Evolutionary conservation across 1,284 basidiomycete species (phyloP).

Genomic region (Puccinia brachypodii): DNA sequence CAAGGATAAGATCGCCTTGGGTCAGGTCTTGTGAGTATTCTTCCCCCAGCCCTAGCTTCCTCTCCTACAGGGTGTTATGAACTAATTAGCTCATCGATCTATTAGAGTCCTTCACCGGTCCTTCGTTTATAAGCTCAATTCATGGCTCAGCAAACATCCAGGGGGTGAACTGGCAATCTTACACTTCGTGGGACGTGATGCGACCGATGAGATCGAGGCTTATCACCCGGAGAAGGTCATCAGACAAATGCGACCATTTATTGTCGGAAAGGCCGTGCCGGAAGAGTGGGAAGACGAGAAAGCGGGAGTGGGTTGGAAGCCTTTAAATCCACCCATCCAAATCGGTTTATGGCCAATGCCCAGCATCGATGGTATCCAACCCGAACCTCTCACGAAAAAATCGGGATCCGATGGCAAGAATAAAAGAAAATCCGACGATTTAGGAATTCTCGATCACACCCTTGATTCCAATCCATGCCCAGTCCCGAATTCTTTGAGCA

Average conservation of each 20-base stretch:
- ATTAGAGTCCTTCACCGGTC: slow-evolving; percentile 70
- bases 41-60: background rate
- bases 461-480: background rate
- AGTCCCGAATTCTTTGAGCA: background rate
- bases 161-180: slow-evolving; percentile 86
- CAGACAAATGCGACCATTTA: slow-evolving; percentile 68
- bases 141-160: slow-evolving; percentile 83
- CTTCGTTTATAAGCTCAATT: slow-evolving; percentile 74
- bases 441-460: slow-evolving; percentile 2
- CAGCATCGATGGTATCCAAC: slow-evolving; percentile 18
- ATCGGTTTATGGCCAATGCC: slow-evolving; percentile 63
- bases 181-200: slow-evolving; percentile 94
- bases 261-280: slow-evolving; percentile 68
- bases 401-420: background rate
- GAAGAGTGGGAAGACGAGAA: slow-evolving; percentile 61
- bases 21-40: slow-evolving; percentile 42
- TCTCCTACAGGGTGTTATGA: background rate
- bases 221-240: slow-evolving; percentile 75
- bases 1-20: slow-evolving; percentile 25
- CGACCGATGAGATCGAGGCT: slow-evolving; percentile 88
- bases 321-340: slow-evolving; percentile 84
- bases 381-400: background rate
- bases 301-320: slow-evolving; percentile 65
- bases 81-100: background rate
- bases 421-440: background rate